Base-by-base conservation (phyloP, 1,284 basidiomycete genomes). In the Ceratobasidium papillatum region DNA sequence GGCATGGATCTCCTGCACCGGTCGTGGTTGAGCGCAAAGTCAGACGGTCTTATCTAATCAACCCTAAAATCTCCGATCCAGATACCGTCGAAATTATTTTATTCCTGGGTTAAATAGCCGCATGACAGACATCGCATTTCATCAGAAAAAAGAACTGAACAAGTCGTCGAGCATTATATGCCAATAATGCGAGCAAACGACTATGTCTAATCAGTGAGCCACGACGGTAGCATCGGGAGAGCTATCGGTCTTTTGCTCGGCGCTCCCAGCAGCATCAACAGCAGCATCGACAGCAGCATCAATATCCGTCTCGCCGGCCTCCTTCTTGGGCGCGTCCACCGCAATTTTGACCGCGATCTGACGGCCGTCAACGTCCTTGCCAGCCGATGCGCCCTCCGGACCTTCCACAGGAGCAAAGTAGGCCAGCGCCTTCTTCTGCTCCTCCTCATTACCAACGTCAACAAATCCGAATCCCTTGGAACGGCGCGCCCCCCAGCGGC, bases 401-500 rank as follows among this genome's bases (percentile, higher is more conserved):
- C 56, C 56, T n/a, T 73, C 69, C 25, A 62, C 69, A 59, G 69
- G 69, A 25, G 69, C 69, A 32, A 73, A 73, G 30, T 73, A 62
- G 73, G 86, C 87, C 77, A 97, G 92, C 52, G 94, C 95, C 85
- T 94, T 94, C 81, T 90, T 83, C 85, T 96, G 95, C 83, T 94
- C 89, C 78, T 88, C 90, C 81, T 94, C 91, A 79, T 86, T 86
- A 77, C 92, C 93, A 76, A 96, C 92, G 79, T 96, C 94, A 80
- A 97, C 95, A 81, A 97, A 97, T 75, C 94, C 96, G 82, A 95
- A 98, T 76, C 95, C 95, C 84, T 96, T 96, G 86, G 91, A 94
- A 84, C 88, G 91, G 81, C 91, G 88, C 77, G 91, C 90, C 14
- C 93, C 92, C 86, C 89, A 94, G 80, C 92, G 90, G 80, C 91